Percentiles rank a stretch among this genome's conserved stretches.
Conservation (phyloP, 306 rosid species). For the Adenanthera pavonina region DNA sequence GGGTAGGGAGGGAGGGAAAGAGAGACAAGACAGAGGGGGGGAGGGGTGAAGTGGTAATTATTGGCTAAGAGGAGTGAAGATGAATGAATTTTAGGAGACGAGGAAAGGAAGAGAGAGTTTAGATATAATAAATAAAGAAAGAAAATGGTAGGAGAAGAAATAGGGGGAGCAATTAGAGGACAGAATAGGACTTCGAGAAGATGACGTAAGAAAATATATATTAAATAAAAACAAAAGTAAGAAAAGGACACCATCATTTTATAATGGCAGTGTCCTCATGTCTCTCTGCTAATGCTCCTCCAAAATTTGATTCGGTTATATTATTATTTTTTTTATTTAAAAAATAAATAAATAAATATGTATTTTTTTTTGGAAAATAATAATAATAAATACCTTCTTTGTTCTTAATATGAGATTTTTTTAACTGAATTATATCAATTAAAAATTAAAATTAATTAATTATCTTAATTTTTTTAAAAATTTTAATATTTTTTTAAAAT, state of each 20-base stretch:
- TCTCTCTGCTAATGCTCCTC: conserved; percentile 45
- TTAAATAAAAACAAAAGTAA: conserved; percentile 63
- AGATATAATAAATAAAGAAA: conserved; percentile 36
- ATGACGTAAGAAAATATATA: conserved; percentile 44
- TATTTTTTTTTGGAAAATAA: too few relatives aligned
- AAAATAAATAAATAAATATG: too few relatives aligned
- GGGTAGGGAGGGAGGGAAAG: background rate
- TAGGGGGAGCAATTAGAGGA: conserved; percentile 43
- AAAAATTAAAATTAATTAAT: too few relatives aligned
- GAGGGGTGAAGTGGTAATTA: background rate
- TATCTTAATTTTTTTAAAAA: too few relatives aligned
- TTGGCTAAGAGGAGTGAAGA: conserved; percentile 21
- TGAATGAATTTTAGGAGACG: background rate
- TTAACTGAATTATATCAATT: too few relatives aligned
- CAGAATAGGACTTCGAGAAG: conserved; percentile 34
- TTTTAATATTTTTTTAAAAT: too few relatives aligned
- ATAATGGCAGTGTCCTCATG: conserved; percentile 64
- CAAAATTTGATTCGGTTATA: background rate
- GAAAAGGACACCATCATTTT: conserved; percentile 59
- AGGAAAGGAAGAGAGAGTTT: conserved; percentile 50
- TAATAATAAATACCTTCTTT: too few relatives aligned
- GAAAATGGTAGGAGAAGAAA: conserved; percentile 26
- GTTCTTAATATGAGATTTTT: too few relatives aligned
- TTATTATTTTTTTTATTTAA: too few relatives aligned
- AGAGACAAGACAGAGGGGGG: background rate